Percentiles rank a stretch among this genome's conserved stretches.
Conservation (phyloP, 441 rosid species). For the Rhodomyrtus psidioides region DNA sequence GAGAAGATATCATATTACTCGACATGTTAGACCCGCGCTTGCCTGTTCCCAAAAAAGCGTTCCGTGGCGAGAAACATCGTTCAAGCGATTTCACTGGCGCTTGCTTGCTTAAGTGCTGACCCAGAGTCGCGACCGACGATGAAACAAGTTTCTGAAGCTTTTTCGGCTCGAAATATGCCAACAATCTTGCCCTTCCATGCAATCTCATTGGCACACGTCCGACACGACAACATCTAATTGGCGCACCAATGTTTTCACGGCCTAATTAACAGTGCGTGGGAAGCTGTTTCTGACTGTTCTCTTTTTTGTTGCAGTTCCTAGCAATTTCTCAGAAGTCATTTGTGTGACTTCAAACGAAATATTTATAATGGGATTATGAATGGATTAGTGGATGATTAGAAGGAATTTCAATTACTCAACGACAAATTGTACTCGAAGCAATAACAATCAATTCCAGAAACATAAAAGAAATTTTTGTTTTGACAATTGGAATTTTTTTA, state of each 20-base stretch:
- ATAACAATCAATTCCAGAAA: too few species aligned
- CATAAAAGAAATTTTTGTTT: too few species aligned
- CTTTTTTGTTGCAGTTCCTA: not conserved
- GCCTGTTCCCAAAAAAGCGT: not conserved
- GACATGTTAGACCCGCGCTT: not conserved
- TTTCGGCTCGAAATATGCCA: not conserved
- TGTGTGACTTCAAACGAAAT: not conserved
- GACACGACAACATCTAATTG: not conserved
- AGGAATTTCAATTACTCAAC: not conserved
- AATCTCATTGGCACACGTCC: not conserved
- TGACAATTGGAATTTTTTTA: not conserved
- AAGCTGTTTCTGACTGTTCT: not conserved
- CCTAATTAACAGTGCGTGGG: not conserved
- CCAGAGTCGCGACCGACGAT: not conserved
- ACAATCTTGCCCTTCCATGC: not conserved
- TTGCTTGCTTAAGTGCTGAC: not conserved
- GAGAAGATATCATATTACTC: not conserved
- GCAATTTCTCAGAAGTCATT: not conserved
- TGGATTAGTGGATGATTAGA: not conserved
- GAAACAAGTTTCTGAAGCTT: not conserved
- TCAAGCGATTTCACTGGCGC: not conserved
- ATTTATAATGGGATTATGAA: not conserved
- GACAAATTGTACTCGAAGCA: not conserved
- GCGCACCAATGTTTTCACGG: not conserved
- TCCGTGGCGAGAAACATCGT: not conserved